A percentile compares a stretch with the other conserved stretches of the same genome.
Evolutionary conservation across 2,329 filamentous ascomycete species (phyloP).

Genomic region (Ceratocystis cubensis): DNA sequence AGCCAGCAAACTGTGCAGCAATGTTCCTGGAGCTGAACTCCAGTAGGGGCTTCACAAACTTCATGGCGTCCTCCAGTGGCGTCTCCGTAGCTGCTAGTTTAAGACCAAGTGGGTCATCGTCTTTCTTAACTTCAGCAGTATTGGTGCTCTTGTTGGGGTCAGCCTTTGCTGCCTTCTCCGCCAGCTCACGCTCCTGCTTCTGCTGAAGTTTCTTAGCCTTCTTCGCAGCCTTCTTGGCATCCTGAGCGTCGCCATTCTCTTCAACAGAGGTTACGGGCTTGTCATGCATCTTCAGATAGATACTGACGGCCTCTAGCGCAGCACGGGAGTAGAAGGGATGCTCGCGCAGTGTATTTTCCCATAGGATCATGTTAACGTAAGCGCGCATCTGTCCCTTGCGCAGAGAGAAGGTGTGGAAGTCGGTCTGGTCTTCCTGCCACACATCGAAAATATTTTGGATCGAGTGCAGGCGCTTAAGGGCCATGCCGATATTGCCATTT

Average conservation of each 20-base stretch:
- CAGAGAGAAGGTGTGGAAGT: slow-evolving; percentile 97
- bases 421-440: slow-evolving; percentile 97
- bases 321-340: slow-evolving; percentile 87
- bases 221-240: slow-evolving; percentile 77
- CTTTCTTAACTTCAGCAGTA: slow-evolving; percentile 68
- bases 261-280: slow-evolving; percentile 48
- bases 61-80: slow-evolving; percentile 74
- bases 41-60: slow-evolving; percentile 69
- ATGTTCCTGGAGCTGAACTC: slow-evolving; percentile 71
- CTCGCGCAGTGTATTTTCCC: slow-evolving; percentile 83
- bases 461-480: slow-evolving; percentile 81
- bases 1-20: slow-evolving; percentile 71
- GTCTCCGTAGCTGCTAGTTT: slow-evolving; percentile 70
- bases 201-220: slow-evolving; percentile 69
- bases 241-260: slow-evolving; percentile 44
- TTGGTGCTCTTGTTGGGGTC: slow-evolving; percentile 68
- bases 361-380: slow-evolving; percentile 90
- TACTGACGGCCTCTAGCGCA: slow-evolving; percentile 65
- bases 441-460: slow-evolving; percentile 89
- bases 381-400: slow-evolving; percentile 90
- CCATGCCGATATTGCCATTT: slow-evolving; percentile 68
- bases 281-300: slow-evolving; percentile 71
- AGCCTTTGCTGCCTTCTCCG: slow-evolving; percentile 63
- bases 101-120: slow-evolving; percentile 73
- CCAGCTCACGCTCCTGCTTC: slow-evolving; percentile 59